Conservation (phyloP, 2,329 filamentous ascomycete genomes). For the Aspergillus ochraceoroseus region DNA sequence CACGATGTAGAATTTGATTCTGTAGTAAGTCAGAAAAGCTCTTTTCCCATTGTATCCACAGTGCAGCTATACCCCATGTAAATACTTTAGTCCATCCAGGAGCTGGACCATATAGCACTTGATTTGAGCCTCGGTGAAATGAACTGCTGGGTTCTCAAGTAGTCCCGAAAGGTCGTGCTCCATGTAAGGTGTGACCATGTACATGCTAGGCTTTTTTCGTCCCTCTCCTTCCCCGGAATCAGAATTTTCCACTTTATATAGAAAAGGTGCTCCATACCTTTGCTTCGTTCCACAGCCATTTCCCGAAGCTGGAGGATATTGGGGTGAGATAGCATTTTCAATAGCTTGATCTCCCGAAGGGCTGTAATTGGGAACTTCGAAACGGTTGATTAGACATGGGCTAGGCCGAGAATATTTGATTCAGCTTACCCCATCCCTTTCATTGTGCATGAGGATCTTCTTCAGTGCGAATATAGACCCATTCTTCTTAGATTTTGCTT, state of each 20-base stretch:
- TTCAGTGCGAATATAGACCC: slow-evolving; percentile 80
- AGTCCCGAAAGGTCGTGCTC: slow-evolving; percentile 97
- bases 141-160: slow-evolving; percentile 87
- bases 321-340: slow-evolving; percentile 87
- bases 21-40: slow-evolving; percentile 24
- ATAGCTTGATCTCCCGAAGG: slow-evolving; percentile 90
- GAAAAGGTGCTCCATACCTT: slow-evolving; percentile 44
- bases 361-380: slow-evolving; percentile 95
- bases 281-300: slow-evolving; percentile 83
- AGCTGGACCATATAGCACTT: slow-evolving; percentile 97
- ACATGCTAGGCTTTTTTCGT: slow-evolving; percentile 74
- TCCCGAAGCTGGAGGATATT: slow-evolving; percentile 87
- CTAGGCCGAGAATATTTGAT: not conserved
- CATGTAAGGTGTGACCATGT: slow-evolving; percentile 99
- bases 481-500: slow-evolving; percentile 70
- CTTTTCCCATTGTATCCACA: not conserved
- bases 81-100: slow-evolving; percentile 79
- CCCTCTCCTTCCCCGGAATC: slow-evolving; percentile 57
- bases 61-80: slow-evolving; percentile 61
- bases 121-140: slow-evolving; percentile 83
- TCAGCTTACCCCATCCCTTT: slow-evolving; percentile 80
- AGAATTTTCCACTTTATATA: slow-evolving; percentile 12
- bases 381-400: slow-evolving; percentile 14
- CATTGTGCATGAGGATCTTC: slow-evolving; percentile 99
- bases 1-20: slow-evolving; percentile 82